Conservation (phyloP, 768 basidiomycete species). For the Suillus variegatus region DNA sequence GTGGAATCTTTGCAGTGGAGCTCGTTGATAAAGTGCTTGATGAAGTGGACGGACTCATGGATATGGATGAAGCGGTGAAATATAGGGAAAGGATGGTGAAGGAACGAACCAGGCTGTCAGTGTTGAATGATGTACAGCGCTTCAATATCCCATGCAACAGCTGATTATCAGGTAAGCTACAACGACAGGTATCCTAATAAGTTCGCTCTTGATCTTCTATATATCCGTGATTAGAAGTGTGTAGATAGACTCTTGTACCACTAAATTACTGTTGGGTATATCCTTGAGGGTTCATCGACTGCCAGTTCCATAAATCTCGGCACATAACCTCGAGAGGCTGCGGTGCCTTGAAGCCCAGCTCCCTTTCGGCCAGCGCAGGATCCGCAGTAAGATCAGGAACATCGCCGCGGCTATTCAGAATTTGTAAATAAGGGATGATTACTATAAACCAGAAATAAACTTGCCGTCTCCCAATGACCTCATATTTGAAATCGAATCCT, state of each 20-base stretch:
- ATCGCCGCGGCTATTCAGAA: constrained; percentile 71
- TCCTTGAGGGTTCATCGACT: constrained; percentile 86
- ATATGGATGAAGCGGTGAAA: constrained; percentile 36
- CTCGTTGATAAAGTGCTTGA: constrained; percentile 43
- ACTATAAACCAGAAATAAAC: constrained; percentile 26
- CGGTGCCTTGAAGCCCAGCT: constrained; percentile 88
- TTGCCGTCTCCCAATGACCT: constrained; percentile 88
- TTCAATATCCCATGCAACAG: constrained; percentile 55
- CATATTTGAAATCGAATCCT: constrained; percentile 84
- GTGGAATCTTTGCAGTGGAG: constrained; percentile 29
- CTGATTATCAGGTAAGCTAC: neutral
- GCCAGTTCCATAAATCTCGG: constrained; percentile 98
- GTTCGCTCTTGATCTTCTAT: neutral
- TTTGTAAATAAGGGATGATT: constrained; percentile 7
- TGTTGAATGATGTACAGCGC: constrained; percentile 43
- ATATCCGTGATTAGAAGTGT: constrained; percentile 24
- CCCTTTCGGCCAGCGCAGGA: constrained; percentile 85
- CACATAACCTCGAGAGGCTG: constrained; percentile 91
- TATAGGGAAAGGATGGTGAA: constrained; percentile 33
- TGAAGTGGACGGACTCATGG: constrained; percentile 41
- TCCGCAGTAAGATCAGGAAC: constrained; percentile 97
- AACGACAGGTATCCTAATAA: constrained; percentile 3
- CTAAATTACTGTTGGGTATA: constrained; percentile 43
- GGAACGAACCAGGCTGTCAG: constrained; percentile 39
- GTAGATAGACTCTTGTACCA: constrained; percentile 14